Percentiles rank a stretch among this genome's conserved stretches.
These are phyloP conservation scores for Nicotiana otophora DNA, from an alignment of 257 asterid species.

Conservation along the genomic window DNA sequence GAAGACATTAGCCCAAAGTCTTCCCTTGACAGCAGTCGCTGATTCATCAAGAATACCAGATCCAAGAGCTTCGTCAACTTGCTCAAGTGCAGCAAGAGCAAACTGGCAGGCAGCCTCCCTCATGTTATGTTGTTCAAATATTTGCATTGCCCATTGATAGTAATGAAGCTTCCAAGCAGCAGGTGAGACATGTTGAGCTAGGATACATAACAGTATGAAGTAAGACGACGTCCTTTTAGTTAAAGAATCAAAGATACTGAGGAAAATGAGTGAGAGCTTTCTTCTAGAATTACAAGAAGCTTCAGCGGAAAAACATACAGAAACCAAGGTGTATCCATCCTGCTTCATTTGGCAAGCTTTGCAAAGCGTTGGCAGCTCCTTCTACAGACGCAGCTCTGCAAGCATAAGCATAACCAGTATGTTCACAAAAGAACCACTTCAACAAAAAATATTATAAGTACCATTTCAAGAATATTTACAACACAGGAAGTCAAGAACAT, in stretches of 20 bases:
- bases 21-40: slow-evolving; percentile 61
- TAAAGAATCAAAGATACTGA: neutral
- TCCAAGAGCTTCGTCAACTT: slow-evolving; percentile 83
- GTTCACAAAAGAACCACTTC: neutral
- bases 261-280: neutral
- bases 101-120: slow-evolving; percentile 88
- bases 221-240: neutral
- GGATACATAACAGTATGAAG: slow-evolving; percentile 18
- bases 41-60: slow-evolving; percentile 52
- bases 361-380: slow-evolving; percentile 79
- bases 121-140: slow-evolving; percentile 77
- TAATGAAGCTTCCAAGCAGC: slow-evolving; percentile 85
- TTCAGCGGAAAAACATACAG: slow-evolving; percentile 39
- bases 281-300: neutral
- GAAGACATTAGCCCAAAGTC: slow-evolving; percentile 91
- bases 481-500: neutral
- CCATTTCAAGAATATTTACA: neutral
- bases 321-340: slow-evolving; percentile 70
- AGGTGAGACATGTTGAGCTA: slow-evolving; percentile 56
- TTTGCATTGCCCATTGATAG: slow-evolving; percentile 97
- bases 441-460: neutral
- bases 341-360: slow-evolving; percentile 67
- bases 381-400: slow-evolving; percentile 81
- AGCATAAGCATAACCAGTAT: slow-evolving; percentile 10
- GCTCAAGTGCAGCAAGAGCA: slow-evolving; percentile 93